These are phyloP conservation scores for Russula olivacea DNA, from an alignment of 768 basidiomycete species.

Conservation along the genomic window DNA sequence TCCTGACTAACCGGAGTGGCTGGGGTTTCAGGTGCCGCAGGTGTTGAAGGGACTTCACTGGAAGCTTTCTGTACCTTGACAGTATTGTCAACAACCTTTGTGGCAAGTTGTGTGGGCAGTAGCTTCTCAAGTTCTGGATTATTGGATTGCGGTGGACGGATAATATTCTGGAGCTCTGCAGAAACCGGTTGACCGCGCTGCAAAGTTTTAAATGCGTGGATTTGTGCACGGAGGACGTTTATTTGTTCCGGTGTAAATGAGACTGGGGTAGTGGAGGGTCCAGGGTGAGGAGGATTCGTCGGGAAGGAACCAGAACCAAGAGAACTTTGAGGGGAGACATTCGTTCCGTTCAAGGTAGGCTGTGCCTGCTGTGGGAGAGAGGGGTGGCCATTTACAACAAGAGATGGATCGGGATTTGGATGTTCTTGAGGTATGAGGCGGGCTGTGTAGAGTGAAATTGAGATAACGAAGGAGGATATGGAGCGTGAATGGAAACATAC, in stretches of 20 bases:
- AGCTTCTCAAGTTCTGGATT: constrained; percentile 60
- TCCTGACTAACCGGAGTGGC: constrained; percentile 26
- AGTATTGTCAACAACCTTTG: constrained; percentile 65
- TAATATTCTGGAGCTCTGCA: constrained; percentile 61
- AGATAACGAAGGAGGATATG: neutral
- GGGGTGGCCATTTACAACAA: constrained; percentile 48
- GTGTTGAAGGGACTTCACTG: constrained; percentile 29
- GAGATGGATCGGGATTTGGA: constrained; percentile 24
- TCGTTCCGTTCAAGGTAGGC: constrained; percentile 33
- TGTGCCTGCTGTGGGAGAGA: constrained; percentile 27
- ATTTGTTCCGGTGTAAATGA: constrained; percentile 77
- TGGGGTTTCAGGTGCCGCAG: constrained; percentile 6
- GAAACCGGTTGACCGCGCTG: constrained; percentile 61
- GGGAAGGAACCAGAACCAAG: constrained; percentile 47
- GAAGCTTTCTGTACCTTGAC: constrained; percentile 64
- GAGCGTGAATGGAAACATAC: neutral
- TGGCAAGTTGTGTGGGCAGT: constrained; percentile 52
- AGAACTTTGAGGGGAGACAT: constrained; percentile 36
- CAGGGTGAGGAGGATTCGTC: constrained; percentile 43
- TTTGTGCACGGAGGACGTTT: constrained; percentile 70
- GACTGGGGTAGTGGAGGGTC: constrained; percentile 63
- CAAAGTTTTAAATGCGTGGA: constrained; percentile 74
- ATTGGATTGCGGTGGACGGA: constrained; percentile 57
- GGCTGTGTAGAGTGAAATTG: constrained; percentile 2
- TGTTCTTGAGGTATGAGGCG: constrained; percentile 24